Percentiles rank a stretch among this genome's conserved stretches.
Conservation (phyloP, 2,329 filamentous ascomycete species). For the Colletotrichum sp. region DNA sequence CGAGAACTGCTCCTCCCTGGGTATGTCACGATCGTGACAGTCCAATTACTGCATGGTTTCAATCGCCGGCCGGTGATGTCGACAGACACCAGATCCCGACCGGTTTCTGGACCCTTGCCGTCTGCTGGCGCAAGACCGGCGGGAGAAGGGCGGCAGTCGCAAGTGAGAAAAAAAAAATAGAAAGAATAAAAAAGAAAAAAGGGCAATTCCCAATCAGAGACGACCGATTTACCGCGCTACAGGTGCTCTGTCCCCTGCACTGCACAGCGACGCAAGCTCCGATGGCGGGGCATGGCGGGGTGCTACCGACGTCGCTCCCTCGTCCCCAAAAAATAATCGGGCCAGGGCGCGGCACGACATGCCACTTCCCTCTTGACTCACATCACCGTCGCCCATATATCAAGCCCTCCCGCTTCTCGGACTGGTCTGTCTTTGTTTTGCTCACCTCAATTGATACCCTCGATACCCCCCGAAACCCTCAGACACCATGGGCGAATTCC, state of each 20-base stretch:
- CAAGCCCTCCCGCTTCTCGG: not conserved
- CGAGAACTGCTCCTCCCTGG: not conserved
- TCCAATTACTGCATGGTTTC: not conserved
- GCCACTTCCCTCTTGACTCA: constrained; percentile 19
- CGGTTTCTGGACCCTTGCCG: not conserved
- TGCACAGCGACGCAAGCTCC: not conserved
- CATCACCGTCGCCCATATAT: constrained; percentile 7
- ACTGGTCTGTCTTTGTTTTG: not conserved
- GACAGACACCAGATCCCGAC: not conserved
- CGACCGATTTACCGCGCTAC: not conserved
- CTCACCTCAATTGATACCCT: not conserved
- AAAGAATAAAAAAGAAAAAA: not conserved
- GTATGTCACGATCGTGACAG: not conserved
- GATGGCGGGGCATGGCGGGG: constrained; percentile 26
- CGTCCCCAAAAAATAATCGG: constrained; percentile 3
- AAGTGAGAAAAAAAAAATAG: not conserved
- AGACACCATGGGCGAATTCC: constrained; percentile 44
- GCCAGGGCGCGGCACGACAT: constrained; percentile 1
- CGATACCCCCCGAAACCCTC: not conserved
- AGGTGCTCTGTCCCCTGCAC: not conserved
- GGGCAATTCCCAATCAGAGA: not conserved
- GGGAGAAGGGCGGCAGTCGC: not conserved
- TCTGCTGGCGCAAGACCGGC: not conserved
- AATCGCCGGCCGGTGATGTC: not conserved
- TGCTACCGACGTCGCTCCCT: constrained; percentile 18